Evolutionary conservation across 2,329 filamentous ascomycete species (phyloP).

Genomic region (Pseudocercospora macadamiae): DNA sequence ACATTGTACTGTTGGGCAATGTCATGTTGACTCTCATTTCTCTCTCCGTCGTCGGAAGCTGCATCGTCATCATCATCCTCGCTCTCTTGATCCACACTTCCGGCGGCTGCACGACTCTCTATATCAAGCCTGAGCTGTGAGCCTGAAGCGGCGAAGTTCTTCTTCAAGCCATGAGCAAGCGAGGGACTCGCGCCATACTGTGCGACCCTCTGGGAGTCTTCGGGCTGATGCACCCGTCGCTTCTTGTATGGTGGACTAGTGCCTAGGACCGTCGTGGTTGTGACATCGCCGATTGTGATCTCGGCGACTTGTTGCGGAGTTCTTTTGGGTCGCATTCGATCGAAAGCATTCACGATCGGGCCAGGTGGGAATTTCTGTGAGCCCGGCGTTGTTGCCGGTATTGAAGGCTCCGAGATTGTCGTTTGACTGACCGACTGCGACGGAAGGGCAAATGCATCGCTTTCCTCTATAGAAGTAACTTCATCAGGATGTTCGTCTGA

Average conservation of each 20-base stretch:
- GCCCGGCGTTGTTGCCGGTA: slow-evolving; percentile 35
- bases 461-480: background rate
- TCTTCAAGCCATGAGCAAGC: slow-evolving; percentile 48
- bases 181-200: slow-evolving; percentile 47
- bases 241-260: slow-evolving; percentile 52
- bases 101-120: slow-evolving; percentile 22
- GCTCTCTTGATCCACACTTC: slow-evolving; percentile 13
- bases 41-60: too few relatives aligned
- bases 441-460: background rate
- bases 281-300: slow-evolving; percentile 73
- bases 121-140: slow-evolving; percentile 41
- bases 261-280: slow-evolving; percentile 65
- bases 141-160: slow-evolving; percentile 59
- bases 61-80: background rate
- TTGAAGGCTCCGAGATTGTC: slow-evolving; percentile 27
- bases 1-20: too few relatives aligned
- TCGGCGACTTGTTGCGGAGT: slow-evolving; percentile 67
- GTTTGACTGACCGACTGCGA: background rate
- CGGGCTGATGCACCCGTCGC: slow-evolving; percentile 47
- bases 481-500: background rate
- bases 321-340: slow-evolving; percentile 66
- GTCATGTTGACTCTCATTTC: too few relatives aligned
- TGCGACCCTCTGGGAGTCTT: slow-evolving; percentile 45
- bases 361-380: slow-evolving; percentile 45
- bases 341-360: slow-evolving; percentile 63